Evolutionary conservation across 2,329 filamentous ascomycete species (phyloP).

Genomic region (Nothomitra cinnamomea): DNA sequence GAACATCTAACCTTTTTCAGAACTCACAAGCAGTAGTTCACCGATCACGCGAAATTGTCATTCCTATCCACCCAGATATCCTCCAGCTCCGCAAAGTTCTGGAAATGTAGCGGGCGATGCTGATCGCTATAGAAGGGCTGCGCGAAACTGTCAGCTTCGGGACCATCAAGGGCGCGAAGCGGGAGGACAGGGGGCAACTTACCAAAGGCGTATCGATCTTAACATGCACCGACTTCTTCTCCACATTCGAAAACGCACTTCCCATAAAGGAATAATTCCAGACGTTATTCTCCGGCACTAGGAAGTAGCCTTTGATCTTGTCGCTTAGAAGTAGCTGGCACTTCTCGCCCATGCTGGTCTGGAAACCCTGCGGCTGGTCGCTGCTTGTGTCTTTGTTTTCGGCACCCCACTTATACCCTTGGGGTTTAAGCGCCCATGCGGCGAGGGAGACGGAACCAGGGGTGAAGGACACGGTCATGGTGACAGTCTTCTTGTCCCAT

Average conservation of each 20-base stretch:
- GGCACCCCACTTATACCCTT: constrained; percentile 90
- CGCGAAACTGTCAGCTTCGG: background rate
- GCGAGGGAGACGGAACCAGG: constrained; percentile 89
- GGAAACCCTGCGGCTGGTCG: constrained; percentile 88
- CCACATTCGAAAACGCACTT: constrained; percentile 65
- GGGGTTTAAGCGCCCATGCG: constrained; percentile 81
- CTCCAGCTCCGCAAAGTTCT: constrained; percentile 92
- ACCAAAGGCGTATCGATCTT: constrained; percentile 74
- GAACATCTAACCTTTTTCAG: no score
- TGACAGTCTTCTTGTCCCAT: constrained; percentile 85
- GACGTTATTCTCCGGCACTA: constrained; percentile 73
- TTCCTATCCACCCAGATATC: constrained; percentile 88
- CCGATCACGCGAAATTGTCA: constrained; percentile 56
- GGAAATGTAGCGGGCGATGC: constrained; percentile 88
- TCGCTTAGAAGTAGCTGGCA: constrained; percentile 86
- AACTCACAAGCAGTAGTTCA: background rate
- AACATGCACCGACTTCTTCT: constrained; percentile 82
- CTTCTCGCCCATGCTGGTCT: constrained; percentile 83
- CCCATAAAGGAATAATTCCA: constrained; percentile 99
- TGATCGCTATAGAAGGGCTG: constrained; percentile 75
- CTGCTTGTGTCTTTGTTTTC: constrained; percentile 88
- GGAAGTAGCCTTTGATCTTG: constrained; percentile 87
- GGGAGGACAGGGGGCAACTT: constrained; percentile 3
- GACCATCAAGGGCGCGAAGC: background rate
- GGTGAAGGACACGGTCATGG: constrained; percentile 90